These are phyloP conservation scores for Cyanidium caldarium DNA, from an alignment of 23 red algal genomes.

Conservation along the genomic window DNA sequence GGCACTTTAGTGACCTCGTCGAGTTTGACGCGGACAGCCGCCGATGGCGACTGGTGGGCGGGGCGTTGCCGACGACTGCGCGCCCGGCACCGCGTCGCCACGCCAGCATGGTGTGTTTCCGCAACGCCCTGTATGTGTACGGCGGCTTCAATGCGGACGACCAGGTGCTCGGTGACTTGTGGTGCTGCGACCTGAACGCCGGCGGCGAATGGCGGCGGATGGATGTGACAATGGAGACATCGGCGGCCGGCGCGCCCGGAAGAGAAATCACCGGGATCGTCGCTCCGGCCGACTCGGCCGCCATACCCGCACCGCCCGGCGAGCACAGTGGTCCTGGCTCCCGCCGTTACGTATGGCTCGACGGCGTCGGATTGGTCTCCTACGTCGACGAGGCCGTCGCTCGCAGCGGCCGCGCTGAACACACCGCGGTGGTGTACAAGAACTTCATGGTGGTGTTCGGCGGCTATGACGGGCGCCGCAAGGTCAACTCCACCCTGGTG, in stretches of 20 bases:
- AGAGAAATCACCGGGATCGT: no score
- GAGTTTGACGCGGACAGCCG: conserved; percentile 33
- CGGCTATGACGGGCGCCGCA: conserved; percentile 83
- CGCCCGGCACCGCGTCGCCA: conserved; percentile 41
- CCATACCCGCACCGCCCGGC: no score
- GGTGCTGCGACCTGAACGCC: conserved; percentile 45
- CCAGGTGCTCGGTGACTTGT: conserved; percentile 74
- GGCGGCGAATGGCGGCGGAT: conserved; percentile 16
- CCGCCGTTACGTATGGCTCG: no score
- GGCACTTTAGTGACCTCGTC: conserved; percentile 51
- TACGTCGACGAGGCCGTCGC: no score
- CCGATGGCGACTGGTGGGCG: background rate
- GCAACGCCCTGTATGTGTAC: conserved; percentile 44
- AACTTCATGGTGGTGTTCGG: conserved; percentile 93
- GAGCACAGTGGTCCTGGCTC: no score
- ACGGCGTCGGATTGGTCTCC: no score
- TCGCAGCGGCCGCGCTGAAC: conserved; percentile 85
- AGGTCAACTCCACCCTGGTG: conserved; percentile 59
- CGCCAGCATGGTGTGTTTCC: conserved; percentile 42
- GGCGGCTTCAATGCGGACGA: conserved; percentile 66
- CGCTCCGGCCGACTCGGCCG: no score
- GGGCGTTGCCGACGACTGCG: background rate
- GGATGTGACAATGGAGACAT: background rate
- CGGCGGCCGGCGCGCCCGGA: no score
- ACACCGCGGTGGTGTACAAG: conserved; percentile 55